A percentile compares a stretch with the other conserved stretches of the same genome.
Conservation (phyloP, 805 yeast species). For the Metschnikowia amazonensis region DNA sequence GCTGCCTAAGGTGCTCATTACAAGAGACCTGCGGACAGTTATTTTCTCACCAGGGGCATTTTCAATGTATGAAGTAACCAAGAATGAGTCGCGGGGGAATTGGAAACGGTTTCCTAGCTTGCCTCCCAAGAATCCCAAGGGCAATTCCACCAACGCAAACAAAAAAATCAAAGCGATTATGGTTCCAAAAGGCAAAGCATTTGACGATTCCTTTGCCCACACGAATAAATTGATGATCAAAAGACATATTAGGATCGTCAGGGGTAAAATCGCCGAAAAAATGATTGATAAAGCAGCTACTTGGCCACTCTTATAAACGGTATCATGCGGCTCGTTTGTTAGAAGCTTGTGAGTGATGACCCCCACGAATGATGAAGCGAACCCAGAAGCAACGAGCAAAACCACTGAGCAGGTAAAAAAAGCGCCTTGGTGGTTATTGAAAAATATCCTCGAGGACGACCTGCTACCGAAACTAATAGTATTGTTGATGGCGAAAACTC, state of each 20-base stretch:
- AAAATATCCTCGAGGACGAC: slow-evolving; percentile 48
- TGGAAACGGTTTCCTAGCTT: slow-evolving; percentile 39
- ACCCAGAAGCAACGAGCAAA: slow-evolving; percentile 65
- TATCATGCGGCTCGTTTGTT: slow-evolving; percentile 31
- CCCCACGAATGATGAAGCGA: slow-evolving; percentile 71
- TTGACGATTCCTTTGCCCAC: slow-evolving; percentile 72
- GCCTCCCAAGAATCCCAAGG: slow-evolving; percentile 75
- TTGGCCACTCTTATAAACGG: slow-evolving; percentile 23
- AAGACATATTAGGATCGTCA: slow-evolving; percentile 46
- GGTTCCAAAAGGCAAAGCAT: slow-evolving; percentile 77
- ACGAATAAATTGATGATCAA: slow-evolving; percentile 62
- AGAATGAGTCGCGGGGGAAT: slow-evolving; percentile 23
- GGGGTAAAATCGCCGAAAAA: slow-evolving; percentile 42
- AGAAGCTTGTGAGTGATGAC: slow-evolving; percentile 58
- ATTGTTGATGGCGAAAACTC: slow-evolving; percentile 43
- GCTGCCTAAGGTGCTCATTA: slow-evolving; percentile 24
- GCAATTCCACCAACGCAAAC: slow-evolving; percentile 66
- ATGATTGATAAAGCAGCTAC: slow-evolving; percentile 22
- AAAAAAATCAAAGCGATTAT: slow-evolving; percentile 55
- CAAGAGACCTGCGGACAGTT: slow-evolving; percentile 18
- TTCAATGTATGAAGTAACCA: slow-evolving; percentile 12
- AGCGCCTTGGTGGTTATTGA: slow-evolving; percentile 67
- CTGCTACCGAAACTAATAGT: slow-evolving; percentile 22
- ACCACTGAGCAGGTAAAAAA: slow-evolving; percentile 57
- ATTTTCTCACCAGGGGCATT: neutral